These are phyloP conservation scores for Plasmodium adleri DNA, from an alignment of 169 alveolate genomes.

Conservation along the genomic window DNA sequence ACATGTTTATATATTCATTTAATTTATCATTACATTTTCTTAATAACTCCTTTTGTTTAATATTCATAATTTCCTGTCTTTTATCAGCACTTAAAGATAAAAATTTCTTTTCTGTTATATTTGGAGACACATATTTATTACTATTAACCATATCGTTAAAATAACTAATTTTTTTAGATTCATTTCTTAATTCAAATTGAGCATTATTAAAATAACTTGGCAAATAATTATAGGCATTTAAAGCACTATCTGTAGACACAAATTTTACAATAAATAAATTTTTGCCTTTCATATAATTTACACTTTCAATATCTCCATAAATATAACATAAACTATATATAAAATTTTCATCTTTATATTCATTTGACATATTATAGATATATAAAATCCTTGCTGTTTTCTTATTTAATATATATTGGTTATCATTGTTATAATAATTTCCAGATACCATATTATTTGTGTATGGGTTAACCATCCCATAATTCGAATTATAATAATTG, in stretches of 20 bases:
- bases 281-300: conserved; percentile 66
- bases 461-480: conserved; percentile 8
- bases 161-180: conserved; percentile 64
- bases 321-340: conserved; percentile 61
- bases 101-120: conserved; percentile 47
- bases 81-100: conserved; percentile 60
- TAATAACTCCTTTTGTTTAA: conserved; percentile 66
- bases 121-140: conserved; percentile 61
- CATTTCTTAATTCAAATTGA: conserved; percentile 53
- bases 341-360: conserved; percentile 59
- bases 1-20: conserved; percentile 63
- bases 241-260: conserved; percentile 44
- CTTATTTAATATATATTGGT: conserved; percentile 45
- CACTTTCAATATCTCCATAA: conserved; percentile 66
- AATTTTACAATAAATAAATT: conserved; percentile 62
- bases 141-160: conserved; percentile 71
- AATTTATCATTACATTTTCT: conserved; percentile 68
- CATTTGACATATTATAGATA: conserved; percentile 49
- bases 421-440: conserved; percentile 15
- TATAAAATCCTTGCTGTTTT: conserved; percentile 57
- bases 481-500: conserved; percentile 11
- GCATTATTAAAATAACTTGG: conserved; percentile 52
- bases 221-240: conserved; percentile 49
- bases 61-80: conserved; percentile 51
- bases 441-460: background rate